Evolutionary conservation across 1,284 basidiomycete genomes (phyloP).

Genomic region (Ganoderma sinense): DNA sequence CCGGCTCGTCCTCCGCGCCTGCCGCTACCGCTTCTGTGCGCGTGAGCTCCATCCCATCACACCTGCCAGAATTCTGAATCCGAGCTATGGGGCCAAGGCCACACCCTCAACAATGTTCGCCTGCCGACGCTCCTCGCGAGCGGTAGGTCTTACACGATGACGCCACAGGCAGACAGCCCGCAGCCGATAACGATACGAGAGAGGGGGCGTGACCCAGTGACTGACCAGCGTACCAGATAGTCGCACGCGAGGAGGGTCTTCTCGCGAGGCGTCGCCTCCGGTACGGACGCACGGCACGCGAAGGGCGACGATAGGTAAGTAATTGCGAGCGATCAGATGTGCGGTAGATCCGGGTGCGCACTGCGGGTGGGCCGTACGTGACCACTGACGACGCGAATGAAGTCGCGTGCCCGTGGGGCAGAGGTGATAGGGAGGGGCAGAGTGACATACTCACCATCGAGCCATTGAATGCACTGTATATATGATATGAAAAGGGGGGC

Average conservation of each 20-base stretch:
- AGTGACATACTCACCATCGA: no score
- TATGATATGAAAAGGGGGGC: no score
- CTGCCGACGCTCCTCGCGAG: no score
- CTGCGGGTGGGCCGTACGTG: no score
- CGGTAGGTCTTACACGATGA: background rate
- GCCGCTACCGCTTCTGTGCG: no score
- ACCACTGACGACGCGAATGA: background rate
- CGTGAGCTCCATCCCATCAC: no score
- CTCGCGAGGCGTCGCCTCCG: background rate
- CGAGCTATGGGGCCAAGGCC: no score
- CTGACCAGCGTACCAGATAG: background rate
- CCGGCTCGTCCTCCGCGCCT: background rate
- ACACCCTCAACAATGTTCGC: no score
- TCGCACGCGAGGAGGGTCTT: background rate
- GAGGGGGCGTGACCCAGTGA: background rate
- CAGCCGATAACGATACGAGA: no score
- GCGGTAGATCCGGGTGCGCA: background rate
- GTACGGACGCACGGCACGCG: background rate
- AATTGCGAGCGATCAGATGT: background rate
- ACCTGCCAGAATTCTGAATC: no score
- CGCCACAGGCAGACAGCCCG: background rate
- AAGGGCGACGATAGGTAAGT: background rate
- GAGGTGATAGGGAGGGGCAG: background rate
- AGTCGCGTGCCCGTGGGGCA: background rate
- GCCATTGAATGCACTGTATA: background rate